phyloP scores from a whole-genome alignment of 495 filamentous ascomycete species.

The Choiromyces venosus region DNA sequence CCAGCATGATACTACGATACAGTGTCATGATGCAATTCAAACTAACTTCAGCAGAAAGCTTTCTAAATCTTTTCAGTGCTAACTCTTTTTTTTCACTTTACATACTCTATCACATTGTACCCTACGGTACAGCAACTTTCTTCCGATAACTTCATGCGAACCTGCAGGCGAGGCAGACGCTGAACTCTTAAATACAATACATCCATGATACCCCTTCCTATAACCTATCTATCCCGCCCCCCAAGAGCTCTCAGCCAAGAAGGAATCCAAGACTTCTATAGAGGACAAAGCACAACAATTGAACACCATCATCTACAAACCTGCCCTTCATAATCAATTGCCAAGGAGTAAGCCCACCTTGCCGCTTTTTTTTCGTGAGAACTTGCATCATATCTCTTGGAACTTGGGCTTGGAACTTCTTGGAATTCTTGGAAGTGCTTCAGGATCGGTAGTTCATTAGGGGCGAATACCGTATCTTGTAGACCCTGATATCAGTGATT shows the following conservation, averaged over 20 bases:
- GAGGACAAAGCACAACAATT: constrained; percentile 18
- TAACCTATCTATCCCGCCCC: not conserved
- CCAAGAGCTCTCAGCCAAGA: not conserved
- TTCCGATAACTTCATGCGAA: constrained; percentile 8
- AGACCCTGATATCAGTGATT: constrained; percentile 15
- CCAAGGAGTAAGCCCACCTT: constrained; percentile 18
- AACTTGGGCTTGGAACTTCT: constrained; percentile 22
- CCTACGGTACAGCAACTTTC: not conserved
- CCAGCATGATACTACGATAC: too few relatives aligned
- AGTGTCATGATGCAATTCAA: not conserved
- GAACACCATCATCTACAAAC: constrained; percentile 13
- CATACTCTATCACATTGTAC: not conserved
- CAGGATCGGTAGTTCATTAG: not conserved
- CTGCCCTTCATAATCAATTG: constrained; percentile 13
- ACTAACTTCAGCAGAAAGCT: not conserved
- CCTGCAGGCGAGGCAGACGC: constrained; percentile 1
- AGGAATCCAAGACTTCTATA: not conserved
- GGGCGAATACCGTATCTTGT: constrained; percentile 5
- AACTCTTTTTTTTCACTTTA: not conserved
- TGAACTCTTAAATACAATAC: not conserved
- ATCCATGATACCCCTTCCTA: not conserved
- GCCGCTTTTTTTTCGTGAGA: constrained; percentile 6
- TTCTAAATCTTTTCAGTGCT: not conserved
- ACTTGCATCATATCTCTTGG: constrained; percentile 30
- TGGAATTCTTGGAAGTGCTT: constrained; percentile 21